These are phyloP conservation scores for Diplodia sapinea DNA, from an alignment of 2,329 filamentous ascomycete genomes.

Conservation along the genomic window DNA sequence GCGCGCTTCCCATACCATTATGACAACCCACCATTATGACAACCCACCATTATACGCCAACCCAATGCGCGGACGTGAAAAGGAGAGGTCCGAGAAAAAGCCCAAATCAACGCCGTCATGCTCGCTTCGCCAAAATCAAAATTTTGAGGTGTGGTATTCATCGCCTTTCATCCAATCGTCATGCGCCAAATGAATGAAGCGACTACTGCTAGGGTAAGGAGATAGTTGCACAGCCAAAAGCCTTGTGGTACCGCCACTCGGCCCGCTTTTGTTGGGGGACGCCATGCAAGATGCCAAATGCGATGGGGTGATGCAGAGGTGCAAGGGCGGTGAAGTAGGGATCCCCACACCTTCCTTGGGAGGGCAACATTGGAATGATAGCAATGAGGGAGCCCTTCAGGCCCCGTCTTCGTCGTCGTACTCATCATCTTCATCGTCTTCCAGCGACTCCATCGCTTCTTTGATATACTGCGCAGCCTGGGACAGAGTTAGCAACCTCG, in stretches of 20 bases:
- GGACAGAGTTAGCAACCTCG: slow-evolving; percentile 32
- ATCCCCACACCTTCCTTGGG: neutral
- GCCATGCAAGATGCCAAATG: slow-evolving; percentile 10
- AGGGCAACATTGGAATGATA: neutral
- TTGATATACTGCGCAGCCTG: slow-evolving; percentile 94
- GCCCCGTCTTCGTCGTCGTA: slow-evolving; percentile 41
- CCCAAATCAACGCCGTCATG: slow-evolving; percentile 22
- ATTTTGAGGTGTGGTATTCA: neutral
- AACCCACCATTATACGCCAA: slow-evolving; percentile 12
- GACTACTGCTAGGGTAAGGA: slow-evolving; percentile 1
- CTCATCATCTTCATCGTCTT: slow-evolving; percentile 73
- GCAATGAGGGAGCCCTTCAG: slow-evolving; percentile 10
- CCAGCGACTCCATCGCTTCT: slow-evolving; percentile 91
- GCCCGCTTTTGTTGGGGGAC: slow-evolving; percentile 11
- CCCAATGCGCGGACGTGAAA: slow-evolving; percentile 19
- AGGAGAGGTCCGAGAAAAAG: neutral
- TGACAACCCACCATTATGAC: neutral
- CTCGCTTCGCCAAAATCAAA: slow-evolving; percentile 24
- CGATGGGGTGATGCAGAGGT: slow-evolving; percentile 10
- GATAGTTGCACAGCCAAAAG: slow-evolving; percentile 1
- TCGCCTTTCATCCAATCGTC: slow-evolving; percentile 21
- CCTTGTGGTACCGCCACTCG: neutral
- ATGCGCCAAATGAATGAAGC: slow-evolving; percentile 19
- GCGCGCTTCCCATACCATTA: neutral
- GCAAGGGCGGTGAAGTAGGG: slow-evolving; percentile 1